Base-by-base conservation (phyloP, 148 eudicot species). In the Rhododendron williamsianum region DNA sequence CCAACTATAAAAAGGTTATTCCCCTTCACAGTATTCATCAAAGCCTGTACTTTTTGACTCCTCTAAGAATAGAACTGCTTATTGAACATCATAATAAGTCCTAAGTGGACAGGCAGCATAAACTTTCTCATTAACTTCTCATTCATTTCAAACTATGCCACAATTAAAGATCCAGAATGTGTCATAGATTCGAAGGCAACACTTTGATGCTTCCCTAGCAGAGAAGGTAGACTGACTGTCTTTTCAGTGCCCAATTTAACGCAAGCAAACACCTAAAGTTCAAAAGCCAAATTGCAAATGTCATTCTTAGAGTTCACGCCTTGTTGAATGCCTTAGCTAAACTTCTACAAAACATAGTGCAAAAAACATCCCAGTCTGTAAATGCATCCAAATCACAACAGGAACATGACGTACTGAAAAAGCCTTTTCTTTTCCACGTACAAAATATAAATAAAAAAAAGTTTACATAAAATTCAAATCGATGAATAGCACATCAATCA, bases 1-100 rank as follows among this genome's bases (percentile, higher is more conserved):
- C 18, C 19, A 3, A 83, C 16, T 51, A 51, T 76, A 54, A 84
- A 35, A 73, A 36, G 48, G 82, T 87, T 73, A 78, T 79, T 78
- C 73, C 77, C 46, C 19, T 60, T 83, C 30, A 2, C 79, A 82
- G 84, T 76, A 56, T 81, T 38, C 13, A 27, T 58, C 52, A 60
- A 38, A 81, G 35, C 35, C 30, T 10, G 25, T 9, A 19, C 35
- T 23, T n/a, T 33, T 48, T 30, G 51, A 27, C 4, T 48, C 38
- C 43, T 69, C 25, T 38, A 30, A 9, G 25, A 73, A 48, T 49
- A 6, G 36, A 72, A 21, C 65, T 23, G 21, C 33, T 33, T 51
- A 30, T 43, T 41, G 71, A 51, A 15, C 18, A 33, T 30, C 35
- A 15, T 6, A 16, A 83, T 69, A 67, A 72, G 21, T 71, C 76